phyloP scores from a whole-genome alignment of 2,329 filamentous ascomycete genomes.

The Stagonosporopsis vannaccii region DNA sequence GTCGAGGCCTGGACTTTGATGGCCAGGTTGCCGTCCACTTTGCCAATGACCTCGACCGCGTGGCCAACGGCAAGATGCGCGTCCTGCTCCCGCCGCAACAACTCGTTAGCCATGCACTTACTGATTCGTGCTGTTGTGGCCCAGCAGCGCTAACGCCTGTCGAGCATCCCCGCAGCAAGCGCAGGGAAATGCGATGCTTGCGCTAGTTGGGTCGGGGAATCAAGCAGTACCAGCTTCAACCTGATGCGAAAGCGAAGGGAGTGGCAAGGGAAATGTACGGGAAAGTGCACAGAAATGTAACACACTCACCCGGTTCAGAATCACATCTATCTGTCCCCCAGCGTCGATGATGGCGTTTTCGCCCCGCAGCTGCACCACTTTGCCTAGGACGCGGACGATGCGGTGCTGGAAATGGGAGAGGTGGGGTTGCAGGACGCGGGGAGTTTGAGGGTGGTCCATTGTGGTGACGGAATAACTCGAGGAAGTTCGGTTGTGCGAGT shows the following conservation, averaged over 20 bases:
- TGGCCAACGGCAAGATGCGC: constrained; percentile 73
- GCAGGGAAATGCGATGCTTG: too few species aligned
- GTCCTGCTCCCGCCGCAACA: constrained; percentile 66
- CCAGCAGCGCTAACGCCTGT: too few species aligned
- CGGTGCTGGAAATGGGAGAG: constrained; percentile 75
- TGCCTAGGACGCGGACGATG: constrained; percentile 85
- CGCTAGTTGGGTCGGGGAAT: too few species aligned
- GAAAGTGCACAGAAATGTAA: neutral
- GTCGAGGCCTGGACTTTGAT: constrained; percentile 73
- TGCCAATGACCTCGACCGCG: constrained; percentile 79
- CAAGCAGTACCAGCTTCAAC: too few species aligned
- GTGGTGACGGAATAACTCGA: neutral
- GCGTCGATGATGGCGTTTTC: constrained; percentile 83
- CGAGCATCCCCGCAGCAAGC: too few species aligned
- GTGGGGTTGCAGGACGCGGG: constrained; percentile 82
- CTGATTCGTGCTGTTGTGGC: neutral
- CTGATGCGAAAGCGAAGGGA: too few species aligned
- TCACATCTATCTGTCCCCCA: constrained; percentile 75
- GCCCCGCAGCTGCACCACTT: constrained; percentile 81
- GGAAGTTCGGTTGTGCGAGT: neutral
- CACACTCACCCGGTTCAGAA: constrained; percentile 70
- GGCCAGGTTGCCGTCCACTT: constrained; percentile 75
- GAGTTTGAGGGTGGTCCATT: constrained; percentile 60
- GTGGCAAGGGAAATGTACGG: too few species aligned
- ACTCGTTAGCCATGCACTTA: too few species aligned